Base-by-base conservation (phyloP, 2,329 filamentous ascomycete species). In the Lasiodiplodia gonubiensis region DNA sequence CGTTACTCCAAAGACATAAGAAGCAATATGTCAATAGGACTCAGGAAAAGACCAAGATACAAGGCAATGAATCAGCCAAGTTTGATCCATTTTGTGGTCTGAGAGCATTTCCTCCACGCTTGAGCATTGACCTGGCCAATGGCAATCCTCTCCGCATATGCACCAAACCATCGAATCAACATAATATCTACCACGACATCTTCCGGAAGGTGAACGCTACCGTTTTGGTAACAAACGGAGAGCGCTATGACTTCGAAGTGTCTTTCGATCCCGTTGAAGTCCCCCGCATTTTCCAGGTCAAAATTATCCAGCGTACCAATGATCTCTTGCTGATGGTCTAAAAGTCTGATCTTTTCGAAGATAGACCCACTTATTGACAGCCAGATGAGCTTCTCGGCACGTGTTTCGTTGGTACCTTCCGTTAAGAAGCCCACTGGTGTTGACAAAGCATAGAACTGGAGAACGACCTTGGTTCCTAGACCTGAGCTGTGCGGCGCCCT, bases 201-300 rank as follows among this genome's bases (percentile, higher is more conserved):
- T 33, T 33, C 30, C 30, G 3, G 30, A 10, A 0, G 30, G 8
- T 2, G 0, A 10, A 0, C 1, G 30, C 1, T 33, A 2, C 14
- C 1, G 18, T 6, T 5, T 7, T 8, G 0, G 39, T 18, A 18
- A 6, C 39, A 42, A 1, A n/a, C 4, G 18, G 39, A 42, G 14
- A 42, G 4, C 4, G 39, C 39, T 18, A 42, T 7, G 2, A 42
- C 8, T 0, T 42, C 39, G 6, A 42, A 18, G 14, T 7, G 4
- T 1, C 5, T 18, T 18, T 42, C 39, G 2, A 10, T 33, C 1
- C 2, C 7, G 8, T 6, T 2, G 30, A 33, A 10, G 30, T 33
- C 30, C 30, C 8, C 30, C 30, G 10, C 7, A 2, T 33, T 2
- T 33, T 10, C 0, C 2, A 33, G 30, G 30, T 33, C 30, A 33